Evolutionary conservation across 306 rosid genomes (phyloP).

Genomic region (Vigna radiata): DNA sequence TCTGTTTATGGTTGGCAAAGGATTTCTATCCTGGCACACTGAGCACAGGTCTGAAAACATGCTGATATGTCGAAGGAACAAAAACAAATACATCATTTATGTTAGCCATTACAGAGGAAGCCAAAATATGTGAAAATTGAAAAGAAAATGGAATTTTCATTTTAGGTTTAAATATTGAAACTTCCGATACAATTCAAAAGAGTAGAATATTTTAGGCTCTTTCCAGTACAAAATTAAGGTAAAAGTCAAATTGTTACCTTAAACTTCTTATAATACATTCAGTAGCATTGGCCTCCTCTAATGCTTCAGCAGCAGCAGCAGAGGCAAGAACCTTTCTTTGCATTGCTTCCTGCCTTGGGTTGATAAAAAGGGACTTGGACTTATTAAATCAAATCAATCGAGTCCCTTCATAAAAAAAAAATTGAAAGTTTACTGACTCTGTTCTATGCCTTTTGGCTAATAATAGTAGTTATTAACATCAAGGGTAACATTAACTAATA

Average conservation of each 20-base stretch:
- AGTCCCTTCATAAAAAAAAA: neutral
- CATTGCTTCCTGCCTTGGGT: slow-evolving; percentile 81
- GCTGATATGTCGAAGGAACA: slow-evolving; percentile 56
- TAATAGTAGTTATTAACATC: no score
- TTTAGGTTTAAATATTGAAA: neutral
- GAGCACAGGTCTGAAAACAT: slow-evolving; percentile 96
- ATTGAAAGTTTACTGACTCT: neutral
- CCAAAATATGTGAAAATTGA: neutral
- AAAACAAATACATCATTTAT: neutral
- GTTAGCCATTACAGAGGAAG: slow-evolving; percentile 26
- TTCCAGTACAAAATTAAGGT: slow-evolving; percentile 8
- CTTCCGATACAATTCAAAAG: no score
- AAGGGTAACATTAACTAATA: no score
- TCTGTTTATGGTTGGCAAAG: slow-evolving; percentile 76
- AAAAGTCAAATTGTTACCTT: slow-evolving; percentile 56
- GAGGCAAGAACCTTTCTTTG: slow-evolving; percentile 76
- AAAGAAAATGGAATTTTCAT: no score
- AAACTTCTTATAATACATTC: slow-evolving; percentile 82
- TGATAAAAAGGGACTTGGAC: slow-evolving; percentile 9
- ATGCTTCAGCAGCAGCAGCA: slow-evolving; percentile 85
- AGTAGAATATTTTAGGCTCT: neutral
- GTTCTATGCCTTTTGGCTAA: no score
- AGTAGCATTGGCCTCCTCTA: slow-evolving; percentile 85
- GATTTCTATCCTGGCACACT: slow-evolving; percentile 72
- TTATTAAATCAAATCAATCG: neutral